Evolutionary conservation across 1,284 basidiomycete genomes (phyloP).

Genomic region (Tranzscheliella williamsii): DNA sequence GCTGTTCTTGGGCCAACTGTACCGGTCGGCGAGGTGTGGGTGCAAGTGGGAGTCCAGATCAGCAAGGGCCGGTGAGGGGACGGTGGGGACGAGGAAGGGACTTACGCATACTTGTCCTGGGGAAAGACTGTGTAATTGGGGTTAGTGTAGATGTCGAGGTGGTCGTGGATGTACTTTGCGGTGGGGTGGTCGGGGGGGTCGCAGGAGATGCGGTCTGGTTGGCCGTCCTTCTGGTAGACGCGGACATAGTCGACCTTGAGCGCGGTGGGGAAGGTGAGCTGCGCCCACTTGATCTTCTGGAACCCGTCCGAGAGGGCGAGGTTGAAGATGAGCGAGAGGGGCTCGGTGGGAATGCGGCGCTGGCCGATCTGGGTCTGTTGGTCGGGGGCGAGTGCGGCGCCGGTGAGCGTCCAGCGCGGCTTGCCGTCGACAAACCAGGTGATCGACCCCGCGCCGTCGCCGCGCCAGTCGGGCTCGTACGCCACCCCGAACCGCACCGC

Average conservation of each 20-base stretch:
- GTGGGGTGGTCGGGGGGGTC: conserved; percentile 55
- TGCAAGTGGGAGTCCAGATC: too few relatives aligned
- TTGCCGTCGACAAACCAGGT: conserved; percentile 55
- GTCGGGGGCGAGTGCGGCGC: conserved; percentile 19
- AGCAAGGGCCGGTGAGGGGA: too few relatives aligned
- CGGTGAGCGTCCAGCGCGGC: conserved; percentile 47
- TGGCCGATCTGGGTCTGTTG: conserved; percentile 36
- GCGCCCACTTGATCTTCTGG: conserved; percentile 31
- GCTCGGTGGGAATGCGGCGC: conserved; percentile 49
- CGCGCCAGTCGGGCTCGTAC: conserved; percentile 53
- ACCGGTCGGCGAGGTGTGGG: too few relatives aligned
- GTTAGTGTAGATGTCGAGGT: conserved; percentile 55
- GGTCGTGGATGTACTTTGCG: conserved; percentile 49
- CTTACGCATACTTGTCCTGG: conserved; percentile 12
- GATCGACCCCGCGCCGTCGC: conserved; percentile 40
- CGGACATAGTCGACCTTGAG: conserved; percentile 54
- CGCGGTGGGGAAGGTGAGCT: conserved; percentile 62
- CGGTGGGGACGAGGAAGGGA: too few relatives aligned
- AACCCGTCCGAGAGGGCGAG: conserved; percentile 50
- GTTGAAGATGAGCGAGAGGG: conserved; percentile 50
- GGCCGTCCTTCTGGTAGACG: conserved; percentile 48
- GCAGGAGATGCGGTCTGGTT: conserved; percentile 35
- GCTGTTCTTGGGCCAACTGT: conserved; percentile 51
- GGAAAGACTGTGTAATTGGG: conserved; percentile 27
- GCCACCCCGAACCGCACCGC: conserved; percentile 52